phyloP scores from a whole-genome alignment of 352 stramenopile genomes.

The Globisporangium megalacanthum region DNA sequence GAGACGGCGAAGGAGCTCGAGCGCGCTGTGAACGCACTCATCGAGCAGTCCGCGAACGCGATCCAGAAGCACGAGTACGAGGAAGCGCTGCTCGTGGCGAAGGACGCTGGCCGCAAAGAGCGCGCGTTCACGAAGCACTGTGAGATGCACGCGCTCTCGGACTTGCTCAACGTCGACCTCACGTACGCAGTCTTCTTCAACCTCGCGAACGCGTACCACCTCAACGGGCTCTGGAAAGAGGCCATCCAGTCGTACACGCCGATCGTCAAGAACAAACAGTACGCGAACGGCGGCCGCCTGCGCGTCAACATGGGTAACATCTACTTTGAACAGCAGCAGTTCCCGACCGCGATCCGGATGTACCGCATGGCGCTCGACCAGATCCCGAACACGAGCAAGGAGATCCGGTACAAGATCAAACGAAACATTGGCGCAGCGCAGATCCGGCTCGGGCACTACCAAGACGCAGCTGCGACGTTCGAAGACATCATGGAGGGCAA shows the following conservation, averaged over 20 bases:
- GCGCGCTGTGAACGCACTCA: slow-evolving; percentile 86
- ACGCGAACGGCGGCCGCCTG: slow-evolving; percentile 85
- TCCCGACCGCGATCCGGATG: slow-evolving; percentile 93
- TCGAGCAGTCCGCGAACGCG: slow-evolving; percentile 88
- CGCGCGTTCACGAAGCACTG: slow-evolving; percentile 88
- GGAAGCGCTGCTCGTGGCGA: slow-evolving; percentile 84
- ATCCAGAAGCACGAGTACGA: slow-evolving; percentile 73
- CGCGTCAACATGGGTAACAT: slow-evolving; percentile 98
- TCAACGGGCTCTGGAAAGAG: slow-evolving; percentile 93
- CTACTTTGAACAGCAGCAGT: slow-evolving; percentile 95
- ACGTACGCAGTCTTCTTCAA: slow-evolving; percentile 95
- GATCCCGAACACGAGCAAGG: slow-evolving; percentile 92
- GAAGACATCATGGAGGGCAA: slow-evolving; percentile 93
- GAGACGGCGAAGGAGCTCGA: slow-evolving; percentile 91
- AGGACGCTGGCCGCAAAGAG: slow-evolving; percentile 88
- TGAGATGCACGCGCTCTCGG: slow-evolving; percentile 80
- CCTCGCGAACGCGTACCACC: slow-evolving; percentile 90
- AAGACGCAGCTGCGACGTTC: slow-evolving; percentile 93
- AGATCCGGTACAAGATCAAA: slow-evolving; percentile 95
- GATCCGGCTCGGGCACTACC: slow-evolving; percentile 91
- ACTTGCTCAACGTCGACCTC: slow-evolving; percentile 92
- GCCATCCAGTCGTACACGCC: slow-evolving; percentile 93
- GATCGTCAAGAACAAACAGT: slow-evolving; percentile 97
- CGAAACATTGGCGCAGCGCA: slow-evolving; percentile 96
- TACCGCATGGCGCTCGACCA: slow-evolving; percentile 98